Conservation (phyloP, 1,139 yeast species). For the Wickerhamiella pararugosa region DNA sequence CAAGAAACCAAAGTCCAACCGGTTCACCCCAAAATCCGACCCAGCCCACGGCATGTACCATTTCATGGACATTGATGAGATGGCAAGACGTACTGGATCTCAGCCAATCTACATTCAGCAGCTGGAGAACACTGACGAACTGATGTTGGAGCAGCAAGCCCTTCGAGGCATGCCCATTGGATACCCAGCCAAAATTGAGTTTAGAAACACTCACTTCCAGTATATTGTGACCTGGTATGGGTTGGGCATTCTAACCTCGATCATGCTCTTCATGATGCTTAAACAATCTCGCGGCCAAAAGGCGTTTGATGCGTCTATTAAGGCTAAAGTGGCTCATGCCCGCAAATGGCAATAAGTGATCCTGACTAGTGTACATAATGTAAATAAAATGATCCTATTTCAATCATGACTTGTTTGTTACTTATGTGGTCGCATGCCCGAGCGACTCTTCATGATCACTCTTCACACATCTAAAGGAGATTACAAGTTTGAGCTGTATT, state of each 20-base stretch:
- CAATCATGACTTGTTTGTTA: no score
- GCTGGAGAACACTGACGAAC: slow-evolving; percentile 45
- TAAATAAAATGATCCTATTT: background rate
- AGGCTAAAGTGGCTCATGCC: slow-evolving; percentile 20
- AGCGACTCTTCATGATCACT: no score
- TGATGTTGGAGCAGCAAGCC: slow-evolving; percentile 24
- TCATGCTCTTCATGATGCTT: slow-evolving; percentile 44
- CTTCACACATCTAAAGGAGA: no score
- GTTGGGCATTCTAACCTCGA: slow-evolving; percentile 52
- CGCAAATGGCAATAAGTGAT: slow-evolving; percentile 14
- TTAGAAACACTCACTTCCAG: slow-evolving; percentile 82
- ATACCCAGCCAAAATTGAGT: slow-evolving; percentile 57
- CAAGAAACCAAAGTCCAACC: slow-evolving; percentile 52
- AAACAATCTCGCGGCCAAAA: slow-evolving; percentile 12
- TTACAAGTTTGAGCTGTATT: no score
- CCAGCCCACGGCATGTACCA: slow-evolving; percentile 40
- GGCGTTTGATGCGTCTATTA: slow-evolving; percentile 8
- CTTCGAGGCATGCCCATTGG: slow-evolving; percentile 88
- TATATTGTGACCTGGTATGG: slow-evolving; percentile 95
- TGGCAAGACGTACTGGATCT: slow-evolving; percentile 55
- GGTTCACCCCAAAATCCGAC: slow-evolving; percentile 66
- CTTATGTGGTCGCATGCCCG: no score
- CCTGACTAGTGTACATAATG: background rate
- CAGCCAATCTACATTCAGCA: slow-evolving; percentile 70
- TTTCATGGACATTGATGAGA: slow-evolving; percentile 64